These are phyloP conservation scores for Colletotrichum lentis DNA, from an alignment of 2,329 filamentous ascomycete genomes.

Conservation along the genomic window DNA sequence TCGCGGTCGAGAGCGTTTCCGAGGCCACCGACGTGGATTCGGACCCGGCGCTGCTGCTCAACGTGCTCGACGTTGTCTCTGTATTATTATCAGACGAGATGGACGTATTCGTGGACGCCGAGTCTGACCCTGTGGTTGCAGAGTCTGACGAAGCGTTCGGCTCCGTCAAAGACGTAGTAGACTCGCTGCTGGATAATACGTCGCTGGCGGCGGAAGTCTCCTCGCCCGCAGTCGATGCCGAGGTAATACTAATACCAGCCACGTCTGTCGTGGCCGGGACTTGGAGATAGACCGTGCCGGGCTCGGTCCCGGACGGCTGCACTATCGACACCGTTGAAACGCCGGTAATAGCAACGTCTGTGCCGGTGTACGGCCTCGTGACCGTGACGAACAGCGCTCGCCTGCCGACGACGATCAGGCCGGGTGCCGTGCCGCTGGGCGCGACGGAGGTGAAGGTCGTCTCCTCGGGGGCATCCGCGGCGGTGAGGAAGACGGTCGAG, in stretches of 20 bases:
- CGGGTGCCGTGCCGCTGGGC: conserved; percentile 20
- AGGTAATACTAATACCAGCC: too few species aligned
- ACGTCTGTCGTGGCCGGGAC: not conserved
- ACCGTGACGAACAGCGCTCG: not conserved
- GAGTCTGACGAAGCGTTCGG: not conserved
- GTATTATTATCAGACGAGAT: not conserved
- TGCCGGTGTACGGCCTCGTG: not conserved
- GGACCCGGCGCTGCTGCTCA: not conserved
- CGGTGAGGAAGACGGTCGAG: conserved; percentile 8
- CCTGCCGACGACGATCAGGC: conserved; percentile 1
- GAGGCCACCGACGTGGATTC: not conserved
- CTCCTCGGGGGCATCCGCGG: not conserved
- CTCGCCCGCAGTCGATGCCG: not conserved
- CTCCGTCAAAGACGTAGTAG: not conserved
- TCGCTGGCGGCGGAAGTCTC: not conserved
- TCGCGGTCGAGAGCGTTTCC: not conserved
- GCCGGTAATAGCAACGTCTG: not conserved
- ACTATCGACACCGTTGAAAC: not conserved
- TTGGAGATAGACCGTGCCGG: conserved; percentile 13
- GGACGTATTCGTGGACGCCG: not conserved
- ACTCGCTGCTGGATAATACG: too few species aligned
- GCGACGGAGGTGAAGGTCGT: conserved; percentile 22
- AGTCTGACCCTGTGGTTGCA: not conserved
- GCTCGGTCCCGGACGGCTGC: not conserved
- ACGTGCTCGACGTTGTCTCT: not conserved